phyloP scores from a whole-genome alignment of 192 early-diverging fungal species.

The Funneliformis geosporum region DNA sequence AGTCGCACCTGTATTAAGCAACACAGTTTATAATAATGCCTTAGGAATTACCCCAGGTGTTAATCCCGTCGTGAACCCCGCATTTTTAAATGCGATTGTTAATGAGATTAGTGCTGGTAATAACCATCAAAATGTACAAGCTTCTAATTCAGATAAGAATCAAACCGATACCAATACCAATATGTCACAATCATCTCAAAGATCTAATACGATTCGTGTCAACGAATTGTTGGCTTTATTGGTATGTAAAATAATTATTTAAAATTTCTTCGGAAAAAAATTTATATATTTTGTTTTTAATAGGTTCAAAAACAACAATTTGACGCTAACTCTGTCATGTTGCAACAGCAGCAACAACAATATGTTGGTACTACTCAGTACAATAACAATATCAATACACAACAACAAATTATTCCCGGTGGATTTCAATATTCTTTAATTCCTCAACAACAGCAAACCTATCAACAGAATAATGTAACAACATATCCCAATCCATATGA shows the following conservation, averaged over 20 bases:
- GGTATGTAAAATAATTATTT: background rate
- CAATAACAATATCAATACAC: background rate
- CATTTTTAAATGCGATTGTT: background rate
- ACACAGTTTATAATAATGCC: background rate
- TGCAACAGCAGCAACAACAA: background rate
- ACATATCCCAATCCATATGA: background rate
- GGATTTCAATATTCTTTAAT: background rate
- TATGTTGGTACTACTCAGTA: background rate
- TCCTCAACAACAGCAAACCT: background rate
- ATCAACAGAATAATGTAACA: background rate
- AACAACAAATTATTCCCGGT: background rate
- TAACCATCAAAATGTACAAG: background rate
- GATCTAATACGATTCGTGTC: background rate
- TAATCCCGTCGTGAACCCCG: background rate
- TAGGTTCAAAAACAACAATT: background rate
- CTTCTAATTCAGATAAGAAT: background rate
- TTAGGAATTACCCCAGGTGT: background rate
- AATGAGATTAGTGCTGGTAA: background rate
- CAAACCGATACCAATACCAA: background rate
- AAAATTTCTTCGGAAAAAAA: background rate
- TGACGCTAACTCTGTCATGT: background rate
- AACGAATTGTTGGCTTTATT: background rate
- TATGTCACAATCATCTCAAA: background rate
- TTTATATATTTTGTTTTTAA: background rate
- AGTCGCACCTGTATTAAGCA: background rate